These are phyloP conservation scores for Syzygium aqueum DNA, from an alignment of 345 rosid species.

Conservation along the genomic window DNA sequence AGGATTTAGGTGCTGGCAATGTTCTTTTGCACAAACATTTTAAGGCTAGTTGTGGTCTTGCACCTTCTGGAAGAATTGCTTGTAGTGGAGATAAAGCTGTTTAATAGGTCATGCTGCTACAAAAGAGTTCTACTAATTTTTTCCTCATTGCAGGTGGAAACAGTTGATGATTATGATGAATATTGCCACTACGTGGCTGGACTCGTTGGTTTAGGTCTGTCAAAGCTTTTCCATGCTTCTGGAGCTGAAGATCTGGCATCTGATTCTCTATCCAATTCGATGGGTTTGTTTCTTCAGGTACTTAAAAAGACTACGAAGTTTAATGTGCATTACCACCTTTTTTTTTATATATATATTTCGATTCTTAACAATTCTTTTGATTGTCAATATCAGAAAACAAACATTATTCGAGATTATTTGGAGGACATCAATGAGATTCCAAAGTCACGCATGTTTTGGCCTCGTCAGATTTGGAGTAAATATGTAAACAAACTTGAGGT, in stretches of 20 bases:
- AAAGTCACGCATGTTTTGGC: constrained; percentile 98
- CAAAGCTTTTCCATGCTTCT: constrained; percentile 89
- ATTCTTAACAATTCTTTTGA: constrained; percentile 3
- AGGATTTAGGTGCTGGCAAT: background rate
- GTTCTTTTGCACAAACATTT: background rate
- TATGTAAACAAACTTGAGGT: constrained; percentile 92
- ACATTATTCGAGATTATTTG: constrained; percentile 91
- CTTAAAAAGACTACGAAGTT: background rate
- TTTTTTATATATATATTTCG: background rate
- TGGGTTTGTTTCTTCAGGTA: constrained; percentile 99
- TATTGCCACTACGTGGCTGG: constrained; percentile 99
- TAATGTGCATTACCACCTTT: background rate
- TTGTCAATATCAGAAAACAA: constrained; percentile 57
- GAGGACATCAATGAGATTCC: constrained; percentile 99
- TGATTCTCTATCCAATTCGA: constrained; percentile 79
- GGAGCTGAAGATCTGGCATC: constrained; percentile 63
- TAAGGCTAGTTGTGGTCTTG: background rate
- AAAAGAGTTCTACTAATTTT: background rate
- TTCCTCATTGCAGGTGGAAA: constrained; percentile 61
- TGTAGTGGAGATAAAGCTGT: background rate
- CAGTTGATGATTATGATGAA: constrained; percentile 84
- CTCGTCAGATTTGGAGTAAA: constrained; percentile 84
- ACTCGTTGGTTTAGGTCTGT: constrained; percentile 93
- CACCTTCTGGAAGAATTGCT: background rate
- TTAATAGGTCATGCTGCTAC: background rate